Evolutionary conservation across 2,329 filamentous ascomycete genomes (phyloP), one percentile per base, ranked within the genome.

Genomic region (Metarhizium anisopliae): DNA sequence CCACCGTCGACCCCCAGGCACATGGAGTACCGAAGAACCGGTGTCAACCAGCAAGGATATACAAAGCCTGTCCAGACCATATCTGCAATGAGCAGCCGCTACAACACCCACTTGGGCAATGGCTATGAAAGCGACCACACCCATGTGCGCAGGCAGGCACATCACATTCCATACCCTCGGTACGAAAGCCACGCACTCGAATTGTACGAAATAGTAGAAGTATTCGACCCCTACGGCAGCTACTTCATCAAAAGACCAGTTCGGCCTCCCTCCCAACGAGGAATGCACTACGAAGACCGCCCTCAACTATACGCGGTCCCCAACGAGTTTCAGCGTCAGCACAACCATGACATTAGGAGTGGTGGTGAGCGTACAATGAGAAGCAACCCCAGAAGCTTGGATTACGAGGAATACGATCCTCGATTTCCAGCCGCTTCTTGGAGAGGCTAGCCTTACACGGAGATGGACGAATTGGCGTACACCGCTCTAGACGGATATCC

Each of bases 231-330:
- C 2, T 65, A 72, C 20, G 76, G 77, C 11, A 70, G 76, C 51
- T 80, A 79, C 58, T 73, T 74, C 57, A 70, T 78, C 54, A 70
- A 72, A 43, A 70, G 74, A 32, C 75, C 75, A 4, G 59, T 74
- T 29, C 63, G 64, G 25, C 18, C 2, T 14, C 7, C 6, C 11
- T 18, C 20, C 6, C 20, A 13, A 6, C 11, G 13, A 30, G 43
- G n/a, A 4, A 30, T 16, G 20, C 13, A 30, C 25, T 49, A 30
- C 45, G 13, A 49, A 14, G 20, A 45, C 64, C 66, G 35, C 68
- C 69, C 30, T 60, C 57, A 13, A 53, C 52, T 32, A 52, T 61
- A 25, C 54, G 65, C 47, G 68, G 70, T 51, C 59, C 10, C 42
- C n/a, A 6, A 11, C 42, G 42, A 20, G n/a, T 8, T 16, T 7